Base-by-base conservation (phyloP, 257 asterid species). In the Petunia axillaris region DNA sequence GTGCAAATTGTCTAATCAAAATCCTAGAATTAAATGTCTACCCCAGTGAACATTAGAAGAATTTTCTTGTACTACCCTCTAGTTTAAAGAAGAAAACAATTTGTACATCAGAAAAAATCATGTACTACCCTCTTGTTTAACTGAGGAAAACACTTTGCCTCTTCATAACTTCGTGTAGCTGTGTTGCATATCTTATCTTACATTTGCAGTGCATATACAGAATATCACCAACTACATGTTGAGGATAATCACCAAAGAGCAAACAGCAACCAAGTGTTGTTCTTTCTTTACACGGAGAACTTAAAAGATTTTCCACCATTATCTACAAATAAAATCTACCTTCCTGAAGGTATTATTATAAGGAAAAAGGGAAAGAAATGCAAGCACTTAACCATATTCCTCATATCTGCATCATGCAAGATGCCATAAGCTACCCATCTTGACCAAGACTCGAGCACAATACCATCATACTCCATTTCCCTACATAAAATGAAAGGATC, bases 381-480 rank as follows among this genome's bases (percentile, higher is more conserved):
- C 35, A 35, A 73, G 57, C 38, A 57, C 41, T 64, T 79, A 85
- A 92, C 99, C 93, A 70, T 82, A 62, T 80, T 85, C 82, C 97
- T 89, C 92, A 89, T 83, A 66, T 90, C 91, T 77, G 92, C 93
- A 79, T 93, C 97, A 60, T 92, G 98, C 88, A 95, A 82, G 85
- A 95, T 86, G 81, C 98, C 99, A 83, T 91, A 90, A 80, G 92
- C 91, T 76, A 95, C 97, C 99, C 98, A 95, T 82, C 96, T 92
- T 63, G 99, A 92, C 99, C 98, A 95, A 9, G 98, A 93, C 86
- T 93, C 99, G 81, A 95, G 90, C 64, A 95, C 99, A 13, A 95
- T 93, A 86, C 99, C 99, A 85, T 95, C 98, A 80, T 90, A 95
- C 84, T 85, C 93, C 93, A 95, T 88, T 79, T 93, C 97, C 93